Conservation (phyloP, 305 asterid genomes). For the Petunia hybrid region DNA sequence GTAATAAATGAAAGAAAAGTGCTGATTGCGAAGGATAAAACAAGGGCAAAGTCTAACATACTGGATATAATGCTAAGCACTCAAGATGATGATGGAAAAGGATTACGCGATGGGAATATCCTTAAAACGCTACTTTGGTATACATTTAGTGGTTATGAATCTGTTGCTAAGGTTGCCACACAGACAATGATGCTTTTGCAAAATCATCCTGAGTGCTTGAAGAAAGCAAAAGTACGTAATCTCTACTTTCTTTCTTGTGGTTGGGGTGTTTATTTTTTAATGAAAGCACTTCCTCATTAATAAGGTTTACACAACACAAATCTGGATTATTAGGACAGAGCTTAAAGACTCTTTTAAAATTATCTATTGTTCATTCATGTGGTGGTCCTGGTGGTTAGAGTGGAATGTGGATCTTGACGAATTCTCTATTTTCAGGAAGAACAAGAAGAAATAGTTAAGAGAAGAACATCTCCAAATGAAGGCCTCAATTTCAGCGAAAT, state of each 20-base stretch:
- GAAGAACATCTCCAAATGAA: conserved; percentile 55
- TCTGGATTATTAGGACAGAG: no score
- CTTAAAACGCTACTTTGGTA: conserved; percentile 74
- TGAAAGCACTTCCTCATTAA: no score
- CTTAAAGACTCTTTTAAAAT: no score
- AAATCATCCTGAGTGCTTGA: conserved; percentile 58
- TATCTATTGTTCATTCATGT: no score
- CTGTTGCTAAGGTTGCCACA: conserved; percentile 75
- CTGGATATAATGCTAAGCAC: conserved; percentile 68
- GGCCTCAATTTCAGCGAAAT: conserved; percentile 66
- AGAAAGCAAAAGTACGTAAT: conserved; percentile 66
- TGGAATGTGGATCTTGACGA: no score
- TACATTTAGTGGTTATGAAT: conserved; percentile 89
- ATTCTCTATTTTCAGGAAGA: conserved; percentile 54
- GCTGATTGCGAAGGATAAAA: conserved; percentile 22
- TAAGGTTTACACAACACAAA: no score
- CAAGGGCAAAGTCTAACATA: conserved; percentile 61
- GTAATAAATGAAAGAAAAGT: conserved; percentile 58
- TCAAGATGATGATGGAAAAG: conserved; percentile 54
- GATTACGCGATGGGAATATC: conserved; percentile 71
- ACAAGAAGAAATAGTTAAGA: conserved; percentile 71
- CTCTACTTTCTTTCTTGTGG: no score
- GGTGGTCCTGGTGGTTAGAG: no score
- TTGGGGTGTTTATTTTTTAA: no score
- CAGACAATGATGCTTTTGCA: conserved; percentile 76